Evolutionary conservation across 169 alveolate genomes (phyloP), one percentile per base, ranked within the genome.

Genomic region (Cryptosporidium baileyi): DNA sequence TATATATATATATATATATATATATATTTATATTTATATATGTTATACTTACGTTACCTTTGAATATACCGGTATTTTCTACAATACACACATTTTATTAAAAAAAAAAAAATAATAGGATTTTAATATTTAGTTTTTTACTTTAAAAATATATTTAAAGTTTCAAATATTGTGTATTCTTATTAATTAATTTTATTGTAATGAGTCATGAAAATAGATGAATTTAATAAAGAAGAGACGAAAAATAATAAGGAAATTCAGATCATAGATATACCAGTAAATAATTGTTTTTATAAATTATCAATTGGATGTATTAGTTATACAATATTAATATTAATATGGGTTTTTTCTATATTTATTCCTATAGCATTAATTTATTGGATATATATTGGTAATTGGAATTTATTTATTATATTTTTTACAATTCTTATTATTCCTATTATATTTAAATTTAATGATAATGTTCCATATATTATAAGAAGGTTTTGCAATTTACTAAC

Each of bases 231-330:
- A 24, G 15, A 4, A 24, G 63, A 38, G 15, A 43, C 15, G 51
- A 15, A 11, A 11, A 0, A 43, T 43, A 43, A 43, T 43, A 43
- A 43, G 51, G 51, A 43, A 43, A 43, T 43, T 11, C 17, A 43
- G 0, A 43, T 15, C 15, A 11, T 43, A 11, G 51, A 43, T 11
- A 43, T 82, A 8, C 67, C 90, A 15, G 61, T 82, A n/a, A 44
- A 61, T 67, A 15, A 63, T 67, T 85, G 60, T 60, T 52, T 67
- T 22, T 30, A 67, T 47, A 85, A 67, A 74, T 61, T 67, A 57
- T 41, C 34, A 24, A 4, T 54, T 4, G 85, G 85, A 1, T 51
- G 85, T n/a, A 22, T 74, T 30, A 34, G 61, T n/a, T 74, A 74
- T 26, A 74, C 67, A 28, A 22, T 74, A 38, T 54, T 74, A 17